Evolutionary conservation across 257 asterid species (phyloP).

Genomic region (Solanum chiquidenum): DNA sequence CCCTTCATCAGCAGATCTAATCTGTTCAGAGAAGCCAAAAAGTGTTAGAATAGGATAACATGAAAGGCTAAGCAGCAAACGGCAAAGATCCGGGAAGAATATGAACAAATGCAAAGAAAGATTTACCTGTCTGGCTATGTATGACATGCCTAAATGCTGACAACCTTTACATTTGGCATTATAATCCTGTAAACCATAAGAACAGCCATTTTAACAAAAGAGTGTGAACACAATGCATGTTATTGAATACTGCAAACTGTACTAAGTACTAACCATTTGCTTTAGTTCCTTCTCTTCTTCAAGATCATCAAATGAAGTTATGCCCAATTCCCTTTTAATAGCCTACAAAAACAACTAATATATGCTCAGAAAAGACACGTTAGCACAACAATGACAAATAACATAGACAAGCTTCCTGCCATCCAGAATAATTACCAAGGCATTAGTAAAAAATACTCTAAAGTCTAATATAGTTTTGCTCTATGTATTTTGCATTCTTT

Average conservation of each 20-base stretch:
- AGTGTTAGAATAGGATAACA: not conserved
- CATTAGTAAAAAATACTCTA: not conserved
- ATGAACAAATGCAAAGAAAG: not conserved
- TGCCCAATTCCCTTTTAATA: slow-evolving; percentile 71
- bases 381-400: not conserved
- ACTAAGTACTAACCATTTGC: slow-evolving; percentile 70
- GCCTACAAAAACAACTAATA: slow-evolving; percentile 28
- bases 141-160: slow-evolving; percentile 74
- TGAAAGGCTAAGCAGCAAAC: not conserved
- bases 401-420: not conserved
- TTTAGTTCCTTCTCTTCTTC: slow-evolving; percentile 85
- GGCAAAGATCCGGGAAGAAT: not conserved
- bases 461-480: not conserved
- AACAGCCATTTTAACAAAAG: not conserved
- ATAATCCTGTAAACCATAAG: slow-evolving; percentile 44
- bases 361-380: not conserved
- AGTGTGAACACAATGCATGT: not conserved
- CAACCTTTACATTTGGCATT: slow-evolving; percentile 88
- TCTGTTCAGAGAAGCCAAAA: slow-evolving; percentile 25
- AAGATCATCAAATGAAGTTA: slow-evolving; percentile 60
- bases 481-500: not conserved
- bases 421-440: not conserved
- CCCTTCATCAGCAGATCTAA: slow-evolving; percentile 96
- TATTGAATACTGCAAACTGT: not conserved
- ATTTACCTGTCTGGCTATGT: slow-evolving; percentile 77